Percentiles rank a stretch among this genome's conserved stretches.
Evolutionary conservation across 1,139 yeast species (phyloP).

Genomic region (Meyerozyma carpophila): DNA sequence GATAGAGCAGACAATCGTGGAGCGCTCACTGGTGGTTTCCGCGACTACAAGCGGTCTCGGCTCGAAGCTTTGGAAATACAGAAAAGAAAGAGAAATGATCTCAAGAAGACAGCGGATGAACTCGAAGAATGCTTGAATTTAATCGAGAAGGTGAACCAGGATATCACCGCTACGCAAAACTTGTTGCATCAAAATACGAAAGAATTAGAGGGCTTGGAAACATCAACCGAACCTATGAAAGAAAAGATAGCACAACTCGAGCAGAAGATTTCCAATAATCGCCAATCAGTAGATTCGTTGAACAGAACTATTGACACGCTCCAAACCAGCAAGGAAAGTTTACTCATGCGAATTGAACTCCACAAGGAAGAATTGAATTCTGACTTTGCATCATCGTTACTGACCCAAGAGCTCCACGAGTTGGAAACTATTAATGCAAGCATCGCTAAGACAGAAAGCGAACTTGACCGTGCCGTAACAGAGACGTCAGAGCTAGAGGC

Average conservation of each 20-base stretch:
- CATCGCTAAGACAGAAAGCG: slow-evolving; percentile 36
- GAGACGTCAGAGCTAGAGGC: slow-evolving; percentile 47
- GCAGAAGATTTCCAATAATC: slow-evolving; percentile 34
- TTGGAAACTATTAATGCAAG: slow-evolving; percentile 33
- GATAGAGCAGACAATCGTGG: slow-evolving; percentile 84
- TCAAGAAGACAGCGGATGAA: slow-evolving; percentile 28
- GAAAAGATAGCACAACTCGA: slow-evolving; percentile 35
- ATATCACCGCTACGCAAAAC: slow-evolving; percentile 30
- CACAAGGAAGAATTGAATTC: slow-evolving; percentile 48
- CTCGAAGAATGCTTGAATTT: slow-evolving; percentile 15
- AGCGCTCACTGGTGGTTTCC: slow-evolving; percentile 83
- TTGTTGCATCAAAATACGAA: slow-evolving; percentile 41
- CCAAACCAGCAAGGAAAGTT: slow-evolving; percentile 19
- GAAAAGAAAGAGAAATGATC: slow-evolving; percentile 46
- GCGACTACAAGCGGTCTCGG: slow-evolving; percentile 64
- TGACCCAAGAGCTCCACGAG: slow-evolving; percentile 29
- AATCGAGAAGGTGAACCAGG: slow-evolving; percentile 22
- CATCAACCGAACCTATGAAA: slow-evolving; percentile 40
- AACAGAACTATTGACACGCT: slow-evolving; percentile 17
- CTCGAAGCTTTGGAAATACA: slow-evolving; percentile 63
- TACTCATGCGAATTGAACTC: slow-evolving; percentile 29
- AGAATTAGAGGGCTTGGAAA: slow-evolving; percentile 26
- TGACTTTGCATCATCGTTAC: slow-evolving; percentile 50
- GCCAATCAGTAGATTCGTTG: slow-evolving; percentile 37
- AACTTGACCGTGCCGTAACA: slow-evolving; percentile 38